Base-by-base conservation (phyloP, 1,139 yeast genomes). In the Yamadazyma triangularis region DNA sequence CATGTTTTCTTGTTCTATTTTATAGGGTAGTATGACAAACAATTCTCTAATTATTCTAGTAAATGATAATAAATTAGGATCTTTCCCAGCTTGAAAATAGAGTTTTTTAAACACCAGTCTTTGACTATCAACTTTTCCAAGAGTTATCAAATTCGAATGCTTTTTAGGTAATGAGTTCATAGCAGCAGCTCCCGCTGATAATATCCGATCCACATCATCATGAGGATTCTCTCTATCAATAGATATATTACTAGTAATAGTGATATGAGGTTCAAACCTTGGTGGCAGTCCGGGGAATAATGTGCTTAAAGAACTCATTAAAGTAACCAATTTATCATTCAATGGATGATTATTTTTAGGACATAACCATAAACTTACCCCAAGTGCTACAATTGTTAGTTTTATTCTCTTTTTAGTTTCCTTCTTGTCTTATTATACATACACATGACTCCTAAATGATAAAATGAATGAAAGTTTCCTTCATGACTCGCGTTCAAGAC, bases 281-380 rank as follows among this genome's bases (percentile, higher is more conserved):
- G 74, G 73, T 4, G 81, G 77, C 16, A 80, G 81, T 28, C 79
- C 83, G 11, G 85, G 85, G 48, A 84, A 82, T 15, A 83, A 58
- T 1, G 91, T 81, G 34, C 72, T 73, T 26, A 85, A 54, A 7
- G 89, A 80, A 15, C 73, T 61, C 60, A 81, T 79, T 26, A 83
- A 61, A 15, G 83, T 73, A 19, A 63, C 58, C 27, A 84, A 53
- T 30, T 78, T 76, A 36, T 79, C 86, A 45, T 72, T 55, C 13
- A 79, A 58, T 26, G 70, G 69, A 3, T 79, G 59, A 32, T 70
- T 73, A 15, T 64, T 64, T 35, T 64, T 73, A 3, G 95, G 95
- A 54, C 82, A 77, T 29, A 82, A 73, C 94, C 95, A 85, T 35
- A 85, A 64, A 35, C 93, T 77, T 32, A 78, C 72, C 24, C 73